Base-by-base conservation (phyloP, 805 yeast species). In the Hermanozyma aechmeae region DNA sequence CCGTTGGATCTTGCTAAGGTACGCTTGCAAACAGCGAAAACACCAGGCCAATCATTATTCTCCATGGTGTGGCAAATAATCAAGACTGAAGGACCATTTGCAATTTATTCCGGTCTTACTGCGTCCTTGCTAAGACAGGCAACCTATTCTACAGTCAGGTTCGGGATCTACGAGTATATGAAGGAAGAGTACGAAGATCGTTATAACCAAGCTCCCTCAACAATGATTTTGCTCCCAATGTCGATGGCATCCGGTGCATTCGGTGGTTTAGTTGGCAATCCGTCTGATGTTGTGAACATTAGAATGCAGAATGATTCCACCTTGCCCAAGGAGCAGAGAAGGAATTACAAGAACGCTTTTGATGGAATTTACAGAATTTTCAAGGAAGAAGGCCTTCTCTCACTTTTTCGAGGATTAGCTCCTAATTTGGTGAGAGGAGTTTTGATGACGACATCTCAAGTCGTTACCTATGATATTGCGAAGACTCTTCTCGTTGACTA, bases 221-320 rank as follows among this genome's bases (percentile, higher is more conserved):
- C 83, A 31, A 47, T 65, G 5, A 65, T 71, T 12, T 61, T 84
- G 30, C 58, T 84, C 31, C 85, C 89, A 7, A 67, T 77, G 56
- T 82, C 94, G 4, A 82, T 84, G 92, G 39, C 79, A n/a, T 73
- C 87, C 9, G 95, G 95, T 30, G 81, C 79, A 16, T 53, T 75
- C 33, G 95, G 95, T 36, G 94, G 94, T 7, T 55, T 83, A 14
- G 79, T 81, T 2, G 95, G 95, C 14, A 84, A 84, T 48, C 94
- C 95, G 3, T 75, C 92, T 1, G 95, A 84, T 49, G 79, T 84
- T 10, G 85, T 82, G 22, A 84, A 84, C 43, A 81, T 84, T 38
- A 71, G 95, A 56, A 84, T 84, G 95, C 95, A 84, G 52, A 84
- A 84, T 51, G 95, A 84, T 47, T 73, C 79, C 5, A 59, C 86